Evolutionary conservation across 805 yeast genomes (phyloP).

Genomic region (Saturnispora bothae): DNA sequence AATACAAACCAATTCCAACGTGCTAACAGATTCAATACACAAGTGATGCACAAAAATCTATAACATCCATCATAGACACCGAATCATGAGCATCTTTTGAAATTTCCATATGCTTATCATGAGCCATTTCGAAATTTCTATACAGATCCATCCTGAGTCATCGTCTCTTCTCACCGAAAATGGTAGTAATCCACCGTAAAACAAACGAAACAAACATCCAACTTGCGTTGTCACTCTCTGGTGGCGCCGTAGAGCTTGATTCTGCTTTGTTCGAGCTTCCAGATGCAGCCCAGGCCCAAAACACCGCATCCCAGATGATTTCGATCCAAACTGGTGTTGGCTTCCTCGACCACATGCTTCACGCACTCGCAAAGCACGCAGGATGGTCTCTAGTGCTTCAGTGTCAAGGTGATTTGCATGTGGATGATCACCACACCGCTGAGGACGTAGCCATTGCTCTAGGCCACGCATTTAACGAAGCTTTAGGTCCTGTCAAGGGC

Average conservation of each 20-base stretch:
- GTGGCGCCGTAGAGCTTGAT: constrained; percentile 57
- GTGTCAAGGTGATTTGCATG: constrained; percentile 89
- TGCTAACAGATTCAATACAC: too few relatives aligned
- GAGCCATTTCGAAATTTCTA: too few relatives aligned
- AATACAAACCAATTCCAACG: too few relatives aligned
- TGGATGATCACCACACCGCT: constrained; percentile 95
- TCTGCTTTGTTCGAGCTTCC: constrained; percentile 43
- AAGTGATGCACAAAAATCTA: too few relatives aligned
- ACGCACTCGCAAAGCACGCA: constrained; percentile 91
- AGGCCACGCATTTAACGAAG: constrained; percentile 81
- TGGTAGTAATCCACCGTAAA: constrained; percentile 47
- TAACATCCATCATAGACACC: too few relatives aligned
- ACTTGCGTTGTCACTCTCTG: constrained; percentile 73
- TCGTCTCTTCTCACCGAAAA: neutral
- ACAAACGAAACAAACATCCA: constrained; percentile 94
- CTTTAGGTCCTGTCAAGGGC: constrained; percentile 82
- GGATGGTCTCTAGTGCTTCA: constrained; percentile 91
- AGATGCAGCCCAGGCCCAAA: constrained; percentile 15
- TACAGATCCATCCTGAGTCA: too few relatives aligned
- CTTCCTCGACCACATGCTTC: constrained; percentile 93
- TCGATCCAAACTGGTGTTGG: constrained; percentile 87
- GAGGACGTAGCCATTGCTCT: constrained; percentile 93
- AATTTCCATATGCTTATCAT: too few relatives aligned
- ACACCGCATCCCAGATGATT: constrained; percentile 62
- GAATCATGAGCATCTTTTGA: too few relatives aligned